Base-by-base conservation (phyloP, 164 flowering plant species). In the Platanus orientalis region DNA sequence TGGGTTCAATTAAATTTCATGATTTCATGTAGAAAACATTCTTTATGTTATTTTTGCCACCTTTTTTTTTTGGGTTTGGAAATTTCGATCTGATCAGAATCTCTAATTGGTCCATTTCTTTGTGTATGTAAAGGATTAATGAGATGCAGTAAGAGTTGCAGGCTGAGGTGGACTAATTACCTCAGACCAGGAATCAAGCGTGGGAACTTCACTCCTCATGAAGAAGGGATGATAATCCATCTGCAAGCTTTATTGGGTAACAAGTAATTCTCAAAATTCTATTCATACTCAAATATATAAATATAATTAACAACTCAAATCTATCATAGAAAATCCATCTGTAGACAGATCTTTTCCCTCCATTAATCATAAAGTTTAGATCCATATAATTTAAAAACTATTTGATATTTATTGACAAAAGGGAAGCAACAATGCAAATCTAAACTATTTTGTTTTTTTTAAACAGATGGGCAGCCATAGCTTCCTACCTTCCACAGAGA, bases 401-500 rank as follows among this genome's bases (percentile, higher is more conserved):
- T n/a, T n/a, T n/a, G n/a, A n/a, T n/a, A n/a, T n/a, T n/a, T n/a
- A n/a, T 32, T 32, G 36, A 4, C 6, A 32, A 9, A 32, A 32
- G 36, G 36, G n/a, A n/a, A n/a, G n/a, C n/a, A n/a, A n/a, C n/a
- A n/a, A n/a, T n/a, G n/a, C n/a, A n/a, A n/a, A n/a, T n/a, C n/a
- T n/a, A n/a, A n/a, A n/a, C n/a, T n/a, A n/a, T 19, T 10, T 6
- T 29, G 3, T 25, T 24, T 44, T 10, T 1, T 36, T n/a, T n/a
- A n/a, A n/a, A 42, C 75, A 91, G 97, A 80, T 91, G 97, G 97
- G 96, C 97, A 61, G 89, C 97, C 26, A 91, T 91, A 78, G 97
- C 97, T 68, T 87, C 97, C 0, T 91, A 91, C 70, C 86, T 91
- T 25, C 97, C 96, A 51, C 93, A 91, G 42, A 84, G 97, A 72